phyloP scores from a whole-genome alignment of 805 yeast species.

The Candida rishiriensis region DNA sequence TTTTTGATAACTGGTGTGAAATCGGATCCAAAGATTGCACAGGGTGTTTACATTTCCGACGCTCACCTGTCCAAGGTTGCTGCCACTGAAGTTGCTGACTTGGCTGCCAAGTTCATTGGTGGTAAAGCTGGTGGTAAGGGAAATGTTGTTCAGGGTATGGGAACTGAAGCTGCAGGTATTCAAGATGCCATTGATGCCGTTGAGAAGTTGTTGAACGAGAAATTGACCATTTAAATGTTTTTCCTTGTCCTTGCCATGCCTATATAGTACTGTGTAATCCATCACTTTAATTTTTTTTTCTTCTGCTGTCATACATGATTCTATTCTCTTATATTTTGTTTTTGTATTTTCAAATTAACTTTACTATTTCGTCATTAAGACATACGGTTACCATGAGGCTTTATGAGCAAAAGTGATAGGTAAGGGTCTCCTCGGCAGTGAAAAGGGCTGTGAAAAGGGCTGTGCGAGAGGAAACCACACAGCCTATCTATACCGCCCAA shows the following conservation, averaged over 20 bases:
- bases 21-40: conserved; percentile 75
- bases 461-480: no score
- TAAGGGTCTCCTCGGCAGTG: no score
- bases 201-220: conserved; percentile 53
- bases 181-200: conserved; percentile 72
- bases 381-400: no score
- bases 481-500: no score
- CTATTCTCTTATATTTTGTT: not conserved
- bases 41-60: conserved; percentile 85
- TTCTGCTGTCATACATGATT: not conserved
- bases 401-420: no score
- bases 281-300: not conserved
- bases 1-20: conserved; percentile 70
- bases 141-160: conserved; percentile 94
- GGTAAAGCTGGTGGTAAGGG: conserved; percentile 99
- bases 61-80: conserved; percentile 61
- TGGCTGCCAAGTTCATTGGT: conserved; percentile 73
- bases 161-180: conserved; percentile 70
- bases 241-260: not conserved
- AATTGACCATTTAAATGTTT: conserved; percentile 32
- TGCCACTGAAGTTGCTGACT: conserved; percentile 69
- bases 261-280: not conserved
- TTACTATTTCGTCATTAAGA: no score
- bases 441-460: no score
- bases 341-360: no score